These are phyloP conservation scores for Protea cynaroides DNA, from an alignment of 164 flowering plant species.

Conservation along the genomic window DNA sequence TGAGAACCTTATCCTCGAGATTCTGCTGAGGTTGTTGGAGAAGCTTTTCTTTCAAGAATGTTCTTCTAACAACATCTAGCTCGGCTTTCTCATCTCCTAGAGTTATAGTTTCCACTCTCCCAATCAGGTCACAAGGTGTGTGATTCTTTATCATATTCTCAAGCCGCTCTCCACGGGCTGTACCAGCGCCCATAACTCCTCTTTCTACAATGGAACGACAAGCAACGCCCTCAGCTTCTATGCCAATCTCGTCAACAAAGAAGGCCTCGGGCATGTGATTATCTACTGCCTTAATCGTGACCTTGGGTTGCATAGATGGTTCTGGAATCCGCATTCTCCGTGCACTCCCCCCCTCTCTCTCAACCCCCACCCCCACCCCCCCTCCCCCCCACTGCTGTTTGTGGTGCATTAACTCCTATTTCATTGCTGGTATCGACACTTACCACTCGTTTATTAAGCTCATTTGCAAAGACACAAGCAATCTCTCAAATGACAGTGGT, in stretches of 20 bases:
- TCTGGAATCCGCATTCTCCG: slow-evolving; percentile 70
- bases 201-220: slow-evolving; percentile 75
- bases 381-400: slow-evolving; percentile 64
- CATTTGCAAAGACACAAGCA: slow-evolving; percentile 60
- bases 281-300: slow-evolving; percentile 79
- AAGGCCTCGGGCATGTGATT: slow-evolving; percentile 83
- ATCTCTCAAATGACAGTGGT: slow-evolving; percentile 75
- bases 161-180: slow-evolving; percentile 63
- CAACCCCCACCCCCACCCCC: too few species aligned
- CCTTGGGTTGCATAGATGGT: slow-evolving; percentile 58
- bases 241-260: slow-evolving; percentile 76
- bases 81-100: slow-evolving; percentile 70
- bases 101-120: slow-evolving; percentile 60
- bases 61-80: slow-evolving; percentile 56
- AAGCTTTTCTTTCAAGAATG: slow-evolving; percentile 61
- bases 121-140: slow-evolving; percentile 51
- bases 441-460: slow-evolving; percentile 69
- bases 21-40: too few species aligned
- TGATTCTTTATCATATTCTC: slow-evolving; percentile 65
- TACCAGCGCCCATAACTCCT: slow-evolving; percentile 72
- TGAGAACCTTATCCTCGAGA: too few species aligned
- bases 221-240: slow-evolving; percentile 65
- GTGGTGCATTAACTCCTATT: slow-evolving; percentile 78
- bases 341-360: too few species aligned
- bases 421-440: slow-evolving; percentile 79